Conservation (phyloP, 177 flowering plant species). For the Vitis hybrid region DNA sequence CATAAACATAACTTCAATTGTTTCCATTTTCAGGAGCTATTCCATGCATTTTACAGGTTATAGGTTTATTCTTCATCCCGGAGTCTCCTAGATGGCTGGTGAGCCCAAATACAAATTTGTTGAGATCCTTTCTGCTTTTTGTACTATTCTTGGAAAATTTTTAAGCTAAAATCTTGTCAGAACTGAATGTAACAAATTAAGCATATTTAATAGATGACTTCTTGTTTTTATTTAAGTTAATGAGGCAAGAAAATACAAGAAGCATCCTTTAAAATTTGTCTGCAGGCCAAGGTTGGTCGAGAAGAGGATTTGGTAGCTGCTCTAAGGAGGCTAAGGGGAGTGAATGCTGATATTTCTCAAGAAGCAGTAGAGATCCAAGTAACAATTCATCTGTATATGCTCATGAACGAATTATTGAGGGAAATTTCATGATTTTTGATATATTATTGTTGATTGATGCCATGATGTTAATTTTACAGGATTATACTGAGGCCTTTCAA, state of each 20-base stretch:
- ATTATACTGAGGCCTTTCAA: constrained; percentile 40
- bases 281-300: too few species aligned
- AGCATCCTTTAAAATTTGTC: too few species aligned
- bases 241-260: too few species aligned
- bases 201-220: too few species aligned
- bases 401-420: background rate
- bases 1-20: background rate
- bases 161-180: background rate
- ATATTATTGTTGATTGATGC: background rate
- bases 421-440: background rate
- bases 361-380: too few species aligned
- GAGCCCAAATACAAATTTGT: constrained; percentile 1
- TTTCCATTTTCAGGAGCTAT: constrained; percentile 25
- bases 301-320: too few species aligned
- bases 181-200: background rate
- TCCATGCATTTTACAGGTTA: constrained; percentile 34
- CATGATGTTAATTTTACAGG: constrained; percentile 25
- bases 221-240: too few species aligned
- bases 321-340: too few species aligned
- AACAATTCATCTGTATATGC: too few species aligned
- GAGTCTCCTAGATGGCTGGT: constrained; percentile 58
- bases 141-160: background rate
- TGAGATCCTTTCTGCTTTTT: background rate
- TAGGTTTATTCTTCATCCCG: constrained; percentile 39
- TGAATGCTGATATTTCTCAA: too few species aligned